Base-by-base conservation (phyloP, 441 rosid species). In the Biscutella laevigata region DNA sequence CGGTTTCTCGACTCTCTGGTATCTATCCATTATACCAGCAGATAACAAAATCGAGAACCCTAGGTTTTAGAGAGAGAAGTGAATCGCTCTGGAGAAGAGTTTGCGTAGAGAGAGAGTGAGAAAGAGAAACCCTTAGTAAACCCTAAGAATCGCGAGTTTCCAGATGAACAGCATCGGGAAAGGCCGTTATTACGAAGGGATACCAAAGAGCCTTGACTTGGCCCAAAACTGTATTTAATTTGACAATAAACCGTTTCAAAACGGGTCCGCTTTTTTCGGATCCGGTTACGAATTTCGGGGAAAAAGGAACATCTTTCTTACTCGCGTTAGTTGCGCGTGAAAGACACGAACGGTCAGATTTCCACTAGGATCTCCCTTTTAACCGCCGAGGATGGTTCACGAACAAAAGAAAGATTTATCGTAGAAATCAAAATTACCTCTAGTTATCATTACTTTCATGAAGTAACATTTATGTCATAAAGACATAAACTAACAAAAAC, bases 1-100 rank as follows among this genome's bases (percentile, higher is more conserved):
- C 14, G 81, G 94, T 61, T 79, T 88, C 65, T 82, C 98, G 6
- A 92, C 98, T 62, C 83, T 81, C 70, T 77, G 80, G 69, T 88
- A 92, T 59, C 89, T 78, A 62, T 92, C 98, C 98, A 91, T 91
- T 48, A 34, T 35, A 44, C 49, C 33, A 47, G 19, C 6, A 44
- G 37, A 56, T 41, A 26, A 6, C n/a, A 38, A 10, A 36, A 9
- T 20, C 44, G 28, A 27, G 15, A 50, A 43, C 50, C 48, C 58
- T 40, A 57, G 35, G 20, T 4, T 62, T 6, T 35, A 8, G 39
- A 53, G 59, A 64, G 53, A 57, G 14, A 11, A 50, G 55, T 14
- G 59, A 53, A 7, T n/a, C 13, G 45, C 40, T 48, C 6, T 33
- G 40, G 22, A 24, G 53, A 57, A 47, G 42, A 41, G 44, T 30